phyloP scores from a whole-genome alignment of 169 alveolate species.

The Plasmodium gonderi region DNA sequence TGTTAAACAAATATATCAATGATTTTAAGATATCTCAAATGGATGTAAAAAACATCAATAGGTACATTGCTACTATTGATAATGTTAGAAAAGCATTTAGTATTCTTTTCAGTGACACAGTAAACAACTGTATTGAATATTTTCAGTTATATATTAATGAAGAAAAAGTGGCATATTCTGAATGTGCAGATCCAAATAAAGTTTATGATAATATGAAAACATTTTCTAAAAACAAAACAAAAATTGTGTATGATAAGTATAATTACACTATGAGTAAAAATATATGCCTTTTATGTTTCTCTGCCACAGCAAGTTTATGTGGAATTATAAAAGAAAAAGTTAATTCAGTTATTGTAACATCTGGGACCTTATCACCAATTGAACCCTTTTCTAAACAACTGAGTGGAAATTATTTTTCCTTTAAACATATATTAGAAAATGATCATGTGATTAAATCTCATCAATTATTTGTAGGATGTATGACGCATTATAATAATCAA shows the following conservation, averaged over 20 bases:
- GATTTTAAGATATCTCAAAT: conserved; percentile 76
- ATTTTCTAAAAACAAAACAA: conserved; percentile 40
- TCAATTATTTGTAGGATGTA: conserved; percentile 87
- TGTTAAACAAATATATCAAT: conserved; percentile 60
- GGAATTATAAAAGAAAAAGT: conserved; percentile 84
- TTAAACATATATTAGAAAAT: conserved; percentile 91
- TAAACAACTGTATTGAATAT: conserved; percentile 77
- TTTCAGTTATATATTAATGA: conserved; percentile 77
- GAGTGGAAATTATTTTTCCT: conserved; percentile 87
- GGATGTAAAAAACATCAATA: conserved; percentile 75
- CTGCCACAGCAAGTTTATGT: conserved; percentile 88
- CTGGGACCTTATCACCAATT: conserved; percentile 96
- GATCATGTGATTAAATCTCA: conserved; percentile 92
- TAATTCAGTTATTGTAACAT: conserved; percentile 91
- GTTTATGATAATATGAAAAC: conserved; percentile 63
- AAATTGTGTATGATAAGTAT: conserved; percentile 46
- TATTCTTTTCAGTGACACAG: conserved; percentile 77
- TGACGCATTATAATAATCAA: conserved; percentile 79
- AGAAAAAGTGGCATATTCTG: conserved; percentile 60
- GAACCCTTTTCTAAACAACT: conserved; percentile 91
- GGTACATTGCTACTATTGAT: conserved; percentile 77
- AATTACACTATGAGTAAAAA: conserved; percentile 36
- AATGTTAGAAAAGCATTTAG: conserved; percentile 77
- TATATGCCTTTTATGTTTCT: conserved; percentile 80
- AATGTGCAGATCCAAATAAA: conserved; percentile 49